Percentiles rank a stretch among this genome's conserved stretches.
phyloP scores from a whole-genome alignment of 1,284 basidiomycete genomes.

The Gymnopus androsaceus region DNA sequence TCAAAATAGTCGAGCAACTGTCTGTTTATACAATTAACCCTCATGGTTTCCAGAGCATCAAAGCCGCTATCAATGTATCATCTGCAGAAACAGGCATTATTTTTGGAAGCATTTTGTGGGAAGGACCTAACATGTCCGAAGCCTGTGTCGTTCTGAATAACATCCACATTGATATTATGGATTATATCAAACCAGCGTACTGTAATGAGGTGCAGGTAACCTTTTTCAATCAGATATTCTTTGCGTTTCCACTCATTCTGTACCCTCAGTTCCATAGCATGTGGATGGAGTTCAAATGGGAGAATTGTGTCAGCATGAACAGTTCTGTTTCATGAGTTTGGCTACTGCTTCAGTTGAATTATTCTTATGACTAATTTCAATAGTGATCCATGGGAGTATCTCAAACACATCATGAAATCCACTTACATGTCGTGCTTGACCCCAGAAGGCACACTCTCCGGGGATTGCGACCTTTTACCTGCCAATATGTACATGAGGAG shows the following conservation, averaged over 20 bases:
- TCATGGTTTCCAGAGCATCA: slow-evolving; percentile 97
- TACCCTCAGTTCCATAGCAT: slow-evolving; percentile 96
- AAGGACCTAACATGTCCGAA: slow-evolving; percentile 85
- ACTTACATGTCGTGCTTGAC: slow-evolving; percentile 98
- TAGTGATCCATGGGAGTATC: slow-evolving; percentile 80
- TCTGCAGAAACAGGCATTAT: slow-evolving; percentile 98
- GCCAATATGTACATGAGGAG: slow-evolving; percentile 93
- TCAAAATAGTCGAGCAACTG: slow-evolving; percentile 96
- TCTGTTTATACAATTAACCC: slow-evolving; percentile 92
- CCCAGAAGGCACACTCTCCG: slow-evolving; percentile 87
- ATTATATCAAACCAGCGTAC: slow-evolving; percentile 97
- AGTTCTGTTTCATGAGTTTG: slow-evolving; percentile 70
- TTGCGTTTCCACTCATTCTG: slow-evolving; percentile 5
- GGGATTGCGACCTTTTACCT: slow-evolving; percentile 91
- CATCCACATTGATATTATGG: slow-evolving; percentile 99
- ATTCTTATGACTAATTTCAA: slow-evolving; percentile 10
- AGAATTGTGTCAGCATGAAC: slow-evolving; percentile 94
- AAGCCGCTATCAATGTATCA: slow-evolving; percentile 97
- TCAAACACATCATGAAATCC: slow-evolving; percentile 87
- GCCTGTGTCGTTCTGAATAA: slow-evolving; percentile 93
- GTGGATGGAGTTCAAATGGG: slow-evolving; percentile 99
- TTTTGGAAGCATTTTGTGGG: slow-evolving; percentile 98
- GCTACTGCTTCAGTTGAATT: background rate
- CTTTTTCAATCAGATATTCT: slow-evolving; percentile 5
- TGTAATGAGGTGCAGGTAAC: slow-evolving; percentile 91